These are phyloP conservation scores for Lasiosphaeriaceae sp. DNA, from an alignment of 495 filamentous ascomycete species.

Conservation along the genomic window DNA sequence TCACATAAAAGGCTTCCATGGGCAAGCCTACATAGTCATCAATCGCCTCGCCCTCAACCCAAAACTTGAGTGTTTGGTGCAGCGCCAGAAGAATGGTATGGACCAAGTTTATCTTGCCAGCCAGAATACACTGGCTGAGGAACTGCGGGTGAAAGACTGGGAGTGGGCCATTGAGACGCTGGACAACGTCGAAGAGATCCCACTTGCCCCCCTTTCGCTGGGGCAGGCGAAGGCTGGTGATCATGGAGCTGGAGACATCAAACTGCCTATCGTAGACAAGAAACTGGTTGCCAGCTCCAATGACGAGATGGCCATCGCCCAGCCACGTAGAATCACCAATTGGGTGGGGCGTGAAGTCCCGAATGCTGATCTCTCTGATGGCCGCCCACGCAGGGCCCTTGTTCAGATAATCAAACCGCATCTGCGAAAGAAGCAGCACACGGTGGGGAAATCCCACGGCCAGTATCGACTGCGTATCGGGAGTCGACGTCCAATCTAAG, in stretches of 20 bases:
- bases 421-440: slow-evolving; percentile 80
- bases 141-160: slow-evolving; percentile 95
- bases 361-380: slow-evolving; percentile 76
- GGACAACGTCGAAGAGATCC: slow-evolving; percentile 78
- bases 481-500: slow-evolving; percentile 92
- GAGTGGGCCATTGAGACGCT: slow-evolving; percentile 77
- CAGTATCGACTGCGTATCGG: slow-evolving; percentile 84
- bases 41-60: slow-evolving; percentile 74
- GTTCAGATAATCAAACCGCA: slow-evolving; percentile 90
- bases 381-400: slow-evolving; percentile 86
- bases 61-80: slow-evolving; percentile 76
- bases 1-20: slow-evolving; percentile 64
- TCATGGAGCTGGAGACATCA: slow-evolving; percentile 57
- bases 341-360: slow-evolving; percentile 80
- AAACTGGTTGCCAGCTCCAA: slow-evolving; percentile 91
- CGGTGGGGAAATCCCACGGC: slow-evolving; percentile 86
- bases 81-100: slow-evolving; percentile 71
- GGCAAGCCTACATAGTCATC: slow-evolving; percentile 76
- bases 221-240: slow-evolving; percentile 62
- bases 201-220: slow-evolving; percentile 38
- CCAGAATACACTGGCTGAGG: slow-evolving; percentile 79
- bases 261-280: slow-evolving; percentile 78
- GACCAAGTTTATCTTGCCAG: slow-evolving; percentile 70
- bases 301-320: slow-evolving; percentile 72
- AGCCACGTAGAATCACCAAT: slow-evolving; percentile 94